A percentile compares a stretch with the other conserved stretches of the same genome.
Evolutionary conservation across 2,329 filamentous ascomycete species (phyloP).

Genomic region (Ceratocystis ficicola): DNA sequence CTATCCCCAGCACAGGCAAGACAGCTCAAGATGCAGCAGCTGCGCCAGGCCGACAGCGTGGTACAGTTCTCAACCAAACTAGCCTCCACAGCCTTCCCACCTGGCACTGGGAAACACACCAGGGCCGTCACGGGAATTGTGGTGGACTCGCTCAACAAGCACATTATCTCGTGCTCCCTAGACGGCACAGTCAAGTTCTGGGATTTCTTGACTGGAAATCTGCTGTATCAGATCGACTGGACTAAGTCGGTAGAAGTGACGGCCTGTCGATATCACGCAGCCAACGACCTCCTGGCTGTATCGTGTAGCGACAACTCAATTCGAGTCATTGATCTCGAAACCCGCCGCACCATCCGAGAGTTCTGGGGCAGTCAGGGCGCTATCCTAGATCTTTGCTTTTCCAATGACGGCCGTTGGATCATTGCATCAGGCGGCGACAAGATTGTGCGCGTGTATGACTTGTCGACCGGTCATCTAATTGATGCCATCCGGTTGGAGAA

Average conservation of each 20-base stretch:
- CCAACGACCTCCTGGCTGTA: constrained; percentile 76
- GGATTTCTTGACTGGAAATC: constrained; percentile 75
- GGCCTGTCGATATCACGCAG: constrained; percentile 65
- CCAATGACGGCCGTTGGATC: constrained; percentile 86
- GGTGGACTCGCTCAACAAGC: constrained; percentile 79
- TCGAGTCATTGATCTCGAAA: constrained; percentile 79
- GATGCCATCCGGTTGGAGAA: constrained; percentile 74
- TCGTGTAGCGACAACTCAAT: constrained; percentile 82
- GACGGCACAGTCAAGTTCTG: constrained; percentile 97
- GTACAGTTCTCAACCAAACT: constrained; percentile 38
- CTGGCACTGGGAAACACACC: constrained; percentile 60
- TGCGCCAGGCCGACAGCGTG: constrained; percentile 46
- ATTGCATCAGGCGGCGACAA: constrained; percentile 74
- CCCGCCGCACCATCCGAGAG: constrained; percentile 81
- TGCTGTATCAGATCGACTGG: constrained; percentile 76
- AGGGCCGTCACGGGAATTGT: constrained; percentile 74
- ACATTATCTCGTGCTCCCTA: constrained; percentile 70
- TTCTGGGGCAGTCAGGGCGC: constrained; percentile 67
- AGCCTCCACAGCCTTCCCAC: constrained; percentile 35
- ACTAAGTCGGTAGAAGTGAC: constrained; percentile 47
- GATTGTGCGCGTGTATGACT: constrained; percentile 78
- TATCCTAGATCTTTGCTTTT: constrained; percentile 79
- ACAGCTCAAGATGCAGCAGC: constrained; percentile 56
- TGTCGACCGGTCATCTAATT: constrained; percentile 89
- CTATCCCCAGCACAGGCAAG: constrained; percentile 67